phyloP scores from a whole-genome alignment of 2,329 filamentous ascomycete species.

The Graphilbum fragrans region DNA sequence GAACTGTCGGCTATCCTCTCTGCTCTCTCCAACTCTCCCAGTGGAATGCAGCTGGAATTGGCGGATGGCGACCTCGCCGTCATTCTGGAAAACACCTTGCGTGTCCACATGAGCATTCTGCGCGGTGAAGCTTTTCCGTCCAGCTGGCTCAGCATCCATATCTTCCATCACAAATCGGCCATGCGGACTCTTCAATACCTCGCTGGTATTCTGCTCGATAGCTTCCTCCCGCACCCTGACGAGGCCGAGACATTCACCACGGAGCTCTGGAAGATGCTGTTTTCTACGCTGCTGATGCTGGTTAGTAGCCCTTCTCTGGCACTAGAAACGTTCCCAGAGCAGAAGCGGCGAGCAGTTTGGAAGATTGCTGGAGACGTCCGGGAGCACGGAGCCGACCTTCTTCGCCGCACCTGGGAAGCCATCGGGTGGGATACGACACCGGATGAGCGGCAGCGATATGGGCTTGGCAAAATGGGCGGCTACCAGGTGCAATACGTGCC shows the following conservation, averaged over 20 bases:
- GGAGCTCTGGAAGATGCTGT: constrained; percentile 87
- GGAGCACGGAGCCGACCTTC: constrained; percentile 76
- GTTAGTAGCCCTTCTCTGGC: constrained; percentile 82
- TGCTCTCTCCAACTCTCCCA: constrained; percentile 62
- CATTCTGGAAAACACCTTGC: constrained; percentile 66
- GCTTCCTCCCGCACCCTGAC: constrained; percentile 77
- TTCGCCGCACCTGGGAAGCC: constrained; percentile 81
- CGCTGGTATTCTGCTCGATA: constrained; percentile 65
- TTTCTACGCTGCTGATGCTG: constrained; percentile 76
- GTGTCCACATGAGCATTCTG: constrained; percentile 80
- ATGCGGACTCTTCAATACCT: constrained; percentile 79
- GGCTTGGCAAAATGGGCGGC: constrained; percentile 74
- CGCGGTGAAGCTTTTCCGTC: constrained; percentile 80
- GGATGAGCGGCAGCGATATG: constrained; percentile 69
- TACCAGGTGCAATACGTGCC: constrained; percentile 99
- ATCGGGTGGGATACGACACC: constrained; percentile 88
- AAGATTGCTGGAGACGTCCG: constrained; percentile 96
- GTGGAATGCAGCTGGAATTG: constrained; percentile 63
- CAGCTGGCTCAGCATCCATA: constrained; percentile 84
- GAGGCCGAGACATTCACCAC: constrained; percentile 88
- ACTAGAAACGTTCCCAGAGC: constrained; percentile 90
- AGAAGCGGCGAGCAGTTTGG: constrained; percentile 93
- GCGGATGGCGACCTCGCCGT: constrained; percentile 62
- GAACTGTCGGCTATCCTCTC: constrained; percentile 84
- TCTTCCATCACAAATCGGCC: constrained; percentile 83